Evolutionary conservation across 345 rosid genomes (phyloP).

Genomic region (Salix brachista): DNA sequence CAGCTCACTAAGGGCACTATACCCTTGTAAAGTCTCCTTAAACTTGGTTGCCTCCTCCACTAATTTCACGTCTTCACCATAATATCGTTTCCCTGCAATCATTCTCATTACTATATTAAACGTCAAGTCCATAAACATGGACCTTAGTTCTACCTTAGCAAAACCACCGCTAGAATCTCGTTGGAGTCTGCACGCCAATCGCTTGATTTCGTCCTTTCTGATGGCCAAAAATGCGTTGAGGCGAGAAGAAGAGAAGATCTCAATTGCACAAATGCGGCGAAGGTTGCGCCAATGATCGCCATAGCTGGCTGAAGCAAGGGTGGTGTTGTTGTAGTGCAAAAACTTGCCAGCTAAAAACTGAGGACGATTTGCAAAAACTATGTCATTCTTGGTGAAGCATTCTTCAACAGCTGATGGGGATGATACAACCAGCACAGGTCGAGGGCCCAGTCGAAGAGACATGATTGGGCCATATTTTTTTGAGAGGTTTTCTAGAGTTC

Average conservation of each 20-base stretch:
- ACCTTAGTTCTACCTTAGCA: slow-evolving; percentile 8
- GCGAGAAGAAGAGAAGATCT: slow-evolving; percentile 39
- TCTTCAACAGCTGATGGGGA: slow-evolving; percentile 32
- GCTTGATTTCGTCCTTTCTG: slow-evolving; percentile 40
- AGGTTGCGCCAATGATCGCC: slow-evolving; percentile 62
- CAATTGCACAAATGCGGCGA: slow-evolving; percentile 40
- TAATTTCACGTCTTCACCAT: slow-evolving; percentile 30
- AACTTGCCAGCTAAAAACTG: slow-evolving; percentile 21
- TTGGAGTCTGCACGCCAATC: slow-evolving; percentile 21
- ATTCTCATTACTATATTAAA: slow-evolving; percentile 6
- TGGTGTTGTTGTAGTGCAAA: slow-evolving; percentile 38
- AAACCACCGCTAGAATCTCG: neutral
- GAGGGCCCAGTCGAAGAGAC: slow-evolving; percentile 38
- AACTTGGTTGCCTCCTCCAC: slow-evolving; percentile 34
- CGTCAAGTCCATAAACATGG: slow-evolving; percentile 1
- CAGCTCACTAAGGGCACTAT: slow-evolving; percentile 10
- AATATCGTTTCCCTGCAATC: slow-evolving; percentile 32
- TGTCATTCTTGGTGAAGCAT: slow-evolving; percentile 53
- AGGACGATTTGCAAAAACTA: slow-evolving; percentile 53
- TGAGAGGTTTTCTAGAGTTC: slow-evolving; percentile 25
- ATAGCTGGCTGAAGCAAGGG: slow-evolving; percentile 26
- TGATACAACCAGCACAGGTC: slow-evolving; percentile 31
- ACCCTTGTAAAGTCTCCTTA: slow-evolving; percentile 34
- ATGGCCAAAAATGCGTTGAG: slow-evolving; percentile 19
- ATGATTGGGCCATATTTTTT: slow-evolving; percentile 34